Percentiles rank a stretch among this genome's conserved stretches.
These are phyloP conservation scores for Seiridium cupressi DNA, from an alignment of 2,329 filamentous ascomycete species.

Conservation along the genomic window DNA sequence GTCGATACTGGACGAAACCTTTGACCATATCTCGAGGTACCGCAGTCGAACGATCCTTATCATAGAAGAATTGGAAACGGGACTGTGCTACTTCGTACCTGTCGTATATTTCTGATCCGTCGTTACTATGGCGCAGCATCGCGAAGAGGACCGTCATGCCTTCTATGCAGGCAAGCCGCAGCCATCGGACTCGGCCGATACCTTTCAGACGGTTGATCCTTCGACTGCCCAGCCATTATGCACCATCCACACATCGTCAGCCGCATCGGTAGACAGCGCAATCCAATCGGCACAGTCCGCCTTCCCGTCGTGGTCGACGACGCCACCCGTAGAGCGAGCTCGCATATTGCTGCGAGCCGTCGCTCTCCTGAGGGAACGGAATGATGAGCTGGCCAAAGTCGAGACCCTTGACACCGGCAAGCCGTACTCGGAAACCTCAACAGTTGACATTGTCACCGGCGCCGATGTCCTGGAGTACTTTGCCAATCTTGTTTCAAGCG, in stretches of 20 bases:
- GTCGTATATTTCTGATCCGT: not conserved
- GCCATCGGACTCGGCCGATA: conserved; percentile 53
- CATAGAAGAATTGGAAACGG: not conserved
- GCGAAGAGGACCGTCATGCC: conserved; percentile 52
- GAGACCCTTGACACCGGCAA: conserved; percentile 89
- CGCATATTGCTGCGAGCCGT: conserved; percentile 78
- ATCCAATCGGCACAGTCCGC: conserved; percentile 68
- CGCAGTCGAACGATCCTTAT: not conserved
- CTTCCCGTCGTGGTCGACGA: conserved; percentile 75
- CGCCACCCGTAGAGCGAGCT: conserved; percentile 70
- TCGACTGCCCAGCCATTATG: conserved; percentile 68
- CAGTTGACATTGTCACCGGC: conserved; percentile 79
- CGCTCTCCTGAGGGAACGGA: conserved; percentile 68
- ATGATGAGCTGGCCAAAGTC: conserved; percentile 74
- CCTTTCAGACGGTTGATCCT: conserved; percentile 73
- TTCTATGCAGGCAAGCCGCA: conserved; percentile 75
- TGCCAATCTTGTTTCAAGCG: conserved; percentile 73
- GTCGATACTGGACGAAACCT: not conserved
- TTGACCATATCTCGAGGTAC: not conserved
- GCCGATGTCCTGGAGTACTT: conserved; percentile 87
- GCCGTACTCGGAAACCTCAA: conserved; percentile 78
- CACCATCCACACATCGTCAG: conserved; percentile 69
- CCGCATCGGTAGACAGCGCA: conserved; percentile 67
- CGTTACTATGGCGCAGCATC: conserved; percentile 1
- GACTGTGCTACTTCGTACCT: too few relatives aligned